Conservation (phyloP, 257 asterid genomes). For the Nemophila menziesii region DNA sequence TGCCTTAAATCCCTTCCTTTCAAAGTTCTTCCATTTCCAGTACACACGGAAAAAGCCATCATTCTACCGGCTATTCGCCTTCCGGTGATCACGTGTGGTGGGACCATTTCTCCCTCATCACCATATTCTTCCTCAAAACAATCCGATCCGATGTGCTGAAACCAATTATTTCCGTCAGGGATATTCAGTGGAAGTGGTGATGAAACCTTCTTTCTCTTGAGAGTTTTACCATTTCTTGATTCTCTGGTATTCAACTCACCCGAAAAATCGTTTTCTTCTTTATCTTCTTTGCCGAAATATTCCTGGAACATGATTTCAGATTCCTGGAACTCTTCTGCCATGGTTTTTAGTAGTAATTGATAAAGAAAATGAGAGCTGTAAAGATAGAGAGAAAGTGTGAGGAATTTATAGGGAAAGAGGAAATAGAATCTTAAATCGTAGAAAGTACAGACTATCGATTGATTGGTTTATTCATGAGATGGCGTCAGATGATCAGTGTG, state of each 20-base stretch:
- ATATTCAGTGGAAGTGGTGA: conserved; percentile 5
- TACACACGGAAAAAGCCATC: conserved; percentile 68
- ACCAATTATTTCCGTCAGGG: background rate
- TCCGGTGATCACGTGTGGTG: conserved; percentile 64
- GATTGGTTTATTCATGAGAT: too few relatives aligned
- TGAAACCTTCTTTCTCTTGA: conserved; percentile 1
- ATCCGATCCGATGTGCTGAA: background rate
- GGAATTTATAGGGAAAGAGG: conserved; percentile 5
- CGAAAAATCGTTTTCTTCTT: background rate
- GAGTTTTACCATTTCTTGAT: background rate
- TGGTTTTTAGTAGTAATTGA: too few relatives aligned
- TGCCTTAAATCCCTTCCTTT: conserved; percentile 69
- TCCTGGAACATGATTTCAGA: conserved; percentile 10
- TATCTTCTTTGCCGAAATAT: background rate
- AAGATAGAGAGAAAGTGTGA: background rate
- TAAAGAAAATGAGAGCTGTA: too few relatives aligned
- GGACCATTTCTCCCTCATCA: conserved; percentile 71
- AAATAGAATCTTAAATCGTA: background rate
- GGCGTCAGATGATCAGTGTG: background rate
- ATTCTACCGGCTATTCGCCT: conserved; percentile 56
- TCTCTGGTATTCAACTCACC: background rate
- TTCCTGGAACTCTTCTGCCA: conserved; percentile 18
- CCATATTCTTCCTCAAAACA: conserved; percentile 8
- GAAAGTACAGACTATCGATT: background rate
- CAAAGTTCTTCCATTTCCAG: conserved; percentile 65